These are phyloP conservation scores for Dictyostelium intermedium DNA, from an alignment of 78 protist species.

Conservation along the genomic window DNA sequence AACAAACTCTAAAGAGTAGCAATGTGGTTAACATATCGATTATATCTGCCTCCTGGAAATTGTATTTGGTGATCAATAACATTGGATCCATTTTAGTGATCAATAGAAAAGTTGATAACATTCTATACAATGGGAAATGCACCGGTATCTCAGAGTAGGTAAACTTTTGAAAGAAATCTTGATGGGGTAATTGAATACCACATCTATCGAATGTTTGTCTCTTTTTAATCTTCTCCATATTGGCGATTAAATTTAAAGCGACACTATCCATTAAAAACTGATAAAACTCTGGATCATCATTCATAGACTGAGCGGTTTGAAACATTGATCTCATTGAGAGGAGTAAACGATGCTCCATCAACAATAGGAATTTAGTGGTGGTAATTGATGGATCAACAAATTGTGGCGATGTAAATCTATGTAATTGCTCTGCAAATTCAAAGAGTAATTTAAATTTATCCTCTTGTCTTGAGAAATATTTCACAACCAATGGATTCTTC, in stretches of 20 bases:
- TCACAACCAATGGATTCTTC: constrained; percentile 12
- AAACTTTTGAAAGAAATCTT: constrained; percentile 68
- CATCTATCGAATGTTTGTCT: not conserved
- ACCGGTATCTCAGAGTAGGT: constrained; percentile 68
- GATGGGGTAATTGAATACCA: constrained; percentile 53
- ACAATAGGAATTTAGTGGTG: constrained; percentile 19
- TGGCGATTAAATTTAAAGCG: not conserved
- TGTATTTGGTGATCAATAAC: not conserved
- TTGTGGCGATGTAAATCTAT: constrained; percentile 47
- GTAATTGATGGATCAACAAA: constrained; percentile 67
- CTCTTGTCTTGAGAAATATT: not conserved
- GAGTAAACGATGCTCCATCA: constrained; percentile 11
- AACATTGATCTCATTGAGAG: not conserved
- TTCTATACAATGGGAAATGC: constrained; percentile 65
- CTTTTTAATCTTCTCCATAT: not conserved
- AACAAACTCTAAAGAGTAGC: constrained; percentile 52
- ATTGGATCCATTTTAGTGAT: not conserved
- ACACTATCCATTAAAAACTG: not conserved
- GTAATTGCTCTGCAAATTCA: constrained; percentile 39
- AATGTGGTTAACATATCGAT: constrained; percentile 51
- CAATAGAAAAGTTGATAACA: not conserved
- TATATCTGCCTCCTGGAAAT: not conserved
- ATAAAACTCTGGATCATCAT: not conserved
- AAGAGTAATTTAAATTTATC: not conserved
- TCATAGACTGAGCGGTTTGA: not conserved